A percentile compares a stretch with the other conserved stretches of the same genome.
Conservation (phyloP, 148 eudicot genomes). For the Rhododendron simsii region DNA sequence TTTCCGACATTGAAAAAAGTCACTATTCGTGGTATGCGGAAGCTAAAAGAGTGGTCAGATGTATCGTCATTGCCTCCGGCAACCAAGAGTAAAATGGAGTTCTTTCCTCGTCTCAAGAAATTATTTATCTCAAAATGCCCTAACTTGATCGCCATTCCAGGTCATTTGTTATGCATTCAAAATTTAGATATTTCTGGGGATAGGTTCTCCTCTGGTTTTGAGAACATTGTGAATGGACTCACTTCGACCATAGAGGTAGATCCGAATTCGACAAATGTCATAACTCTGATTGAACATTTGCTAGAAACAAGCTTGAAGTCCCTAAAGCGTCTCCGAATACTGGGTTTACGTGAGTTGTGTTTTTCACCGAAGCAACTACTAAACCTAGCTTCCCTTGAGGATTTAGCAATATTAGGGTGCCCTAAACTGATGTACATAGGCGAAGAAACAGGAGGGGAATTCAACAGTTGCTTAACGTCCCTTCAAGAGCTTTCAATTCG, state of each 20-base stretch:
- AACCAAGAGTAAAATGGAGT: background rate
- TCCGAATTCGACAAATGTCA: too few relatives aligned
- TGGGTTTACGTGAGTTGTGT: background rate
- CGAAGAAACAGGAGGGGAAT: too few relatives aligned
- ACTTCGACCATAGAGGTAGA: too few relatives aligned
- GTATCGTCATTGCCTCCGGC: background rate
- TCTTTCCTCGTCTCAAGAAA: background rate
- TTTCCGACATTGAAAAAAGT: too few relatives aligned
- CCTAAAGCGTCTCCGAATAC: background rate
- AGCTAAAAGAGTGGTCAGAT: background rate
- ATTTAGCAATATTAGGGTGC: fast-evolving
- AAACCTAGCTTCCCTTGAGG: background rate
- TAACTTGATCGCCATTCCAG: background rate
- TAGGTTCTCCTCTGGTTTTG: too few relatives aligned
- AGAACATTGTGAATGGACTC: background rate
- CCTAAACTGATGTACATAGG: too few relatives aligned
- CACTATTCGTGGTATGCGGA: too few relatives aligned
- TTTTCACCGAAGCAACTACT: background rate
- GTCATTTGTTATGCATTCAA: background rate
- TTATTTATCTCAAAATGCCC: fast-evolving
- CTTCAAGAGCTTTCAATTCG: too few relatives aligned
- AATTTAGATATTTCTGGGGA: too few relatives aligned
- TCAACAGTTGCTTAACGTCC: background rate
- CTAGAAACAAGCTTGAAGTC: background rate
- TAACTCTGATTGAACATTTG: background rate